phyloP scores from a whole-genome alignment of 176 grass and related monocot species.

The Leersia perrieri region DNA sequence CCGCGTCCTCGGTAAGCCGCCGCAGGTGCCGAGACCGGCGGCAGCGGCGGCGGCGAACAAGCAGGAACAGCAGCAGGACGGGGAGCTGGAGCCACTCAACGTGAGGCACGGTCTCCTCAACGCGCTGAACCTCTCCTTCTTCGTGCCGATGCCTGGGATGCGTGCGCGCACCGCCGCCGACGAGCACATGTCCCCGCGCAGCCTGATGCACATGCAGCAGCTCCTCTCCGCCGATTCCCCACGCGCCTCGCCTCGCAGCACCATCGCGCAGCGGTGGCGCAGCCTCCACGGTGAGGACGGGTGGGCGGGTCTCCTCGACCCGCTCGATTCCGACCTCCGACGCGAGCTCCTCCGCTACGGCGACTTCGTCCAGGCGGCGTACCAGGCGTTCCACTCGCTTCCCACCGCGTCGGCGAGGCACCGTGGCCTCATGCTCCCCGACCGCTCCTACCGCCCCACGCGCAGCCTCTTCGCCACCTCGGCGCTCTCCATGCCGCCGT shows the following conservation, averaged over 20 bases:
- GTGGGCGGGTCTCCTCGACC: conserved; percentile 75
- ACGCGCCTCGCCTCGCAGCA: conserved; percentile 56
- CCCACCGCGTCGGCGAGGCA: conserved; percentile 45
- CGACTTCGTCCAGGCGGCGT: conserved; percentile 71
- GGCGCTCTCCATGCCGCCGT: conserved; percentile 59
- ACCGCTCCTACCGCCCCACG: conserved; percentile 74
- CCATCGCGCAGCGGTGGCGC: conserved; percentile 69
- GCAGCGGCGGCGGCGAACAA: not conserved
- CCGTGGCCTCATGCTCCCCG: conserved; percentile 66
- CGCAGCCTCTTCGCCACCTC: conserved; percentile 84
- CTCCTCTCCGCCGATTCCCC: conserved; percentile 65
- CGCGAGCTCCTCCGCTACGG: conserved; percentile 87
- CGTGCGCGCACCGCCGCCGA: conserved; percentile 37
- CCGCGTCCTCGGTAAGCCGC: conserved; percentile 72
- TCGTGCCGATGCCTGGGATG: conserved; percentile 55
- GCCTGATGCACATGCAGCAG: conserved; percentile 83
- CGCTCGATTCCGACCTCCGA: conserved; percentile 83
- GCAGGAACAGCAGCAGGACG: not conserved
- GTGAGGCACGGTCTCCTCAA: conserved; percentile 46
- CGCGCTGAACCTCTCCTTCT: conserved; percentile 61
- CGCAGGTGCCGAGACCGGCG: not conserved
- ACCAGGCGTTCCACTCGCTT: conserved; percentile 91
- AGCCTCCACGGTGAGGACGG: conserved; percentile 55
- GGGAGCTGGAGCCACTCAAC: conserved; percentile 37
- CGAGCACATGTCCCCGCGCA: conserved; percentile 84